Conservation (phyloP, 768 basidiomycete species). For the Lyophyllum atratum region DNA sequence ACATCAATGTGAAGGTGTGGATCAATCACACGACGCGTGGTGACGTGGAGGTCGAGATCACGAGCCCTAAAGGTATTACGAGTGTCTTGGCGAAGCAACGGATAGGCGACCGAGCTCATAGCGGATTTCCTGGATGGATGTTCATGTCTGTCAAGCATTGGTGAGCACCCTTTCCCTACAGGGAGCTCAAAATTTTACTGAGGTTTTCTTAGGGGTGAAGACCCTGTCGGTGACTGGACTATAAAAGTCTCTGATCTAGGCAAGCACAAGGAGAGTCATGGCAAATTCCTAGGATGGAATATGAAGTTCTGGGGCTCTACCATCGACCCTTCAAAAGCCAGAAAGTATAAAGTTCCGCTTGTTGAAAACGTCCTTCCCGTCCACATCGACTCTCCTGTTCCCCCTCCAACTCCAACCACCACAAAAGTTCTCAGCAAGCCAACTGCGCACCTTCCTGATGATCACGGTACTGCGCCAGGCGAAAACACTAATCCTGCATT, state of each 20-base stretch:
- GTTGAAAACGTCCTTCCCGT: conserved; percentile 52
- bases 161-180: conserved; percentile 44
- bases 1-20: conserved; percentile 91
- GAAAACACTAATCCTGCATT: conserved; percentile 82
- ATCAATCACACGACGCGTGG: conserved; percentile 86
- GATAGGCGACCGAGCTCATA: conserved; percentile 57
- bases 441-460: conserved; percentile 83
- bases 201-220: conserved; percentile 74
- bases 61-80: conserved; percentile 82
- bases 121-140: conserved; percentile 92
- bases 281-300: conserved; percentile 86
- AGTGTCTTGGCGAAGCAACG: conserved; percentile 83
- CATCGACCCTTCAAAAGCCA: conserved; percentile 68
- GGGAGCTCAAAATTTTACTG: conserved; percentile 12
- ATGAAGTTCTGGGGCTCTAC: conserved; percentile 91
- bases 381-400: conserved; percentile 36
- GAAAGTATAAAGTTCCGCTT: conserved; percentile 60
- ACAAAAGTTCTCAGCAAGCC: conserved; percentile 80
- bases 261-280: conserved; percentile 51
- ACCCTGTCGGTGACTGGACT: conserved; percentile 89
- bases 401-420: conserved; percentile 37
- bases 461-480: conserved; percentile 78
- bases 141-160: conserved; percentile 99
- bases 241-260: conserved; percentile 82
- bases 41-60: conserved; percentile 89